Evolutionary conservation across 139 green algal genomes (phyloP), one percentile per base, ranked within the genome.

Genomic region (Chlorella sp.): DNA sequence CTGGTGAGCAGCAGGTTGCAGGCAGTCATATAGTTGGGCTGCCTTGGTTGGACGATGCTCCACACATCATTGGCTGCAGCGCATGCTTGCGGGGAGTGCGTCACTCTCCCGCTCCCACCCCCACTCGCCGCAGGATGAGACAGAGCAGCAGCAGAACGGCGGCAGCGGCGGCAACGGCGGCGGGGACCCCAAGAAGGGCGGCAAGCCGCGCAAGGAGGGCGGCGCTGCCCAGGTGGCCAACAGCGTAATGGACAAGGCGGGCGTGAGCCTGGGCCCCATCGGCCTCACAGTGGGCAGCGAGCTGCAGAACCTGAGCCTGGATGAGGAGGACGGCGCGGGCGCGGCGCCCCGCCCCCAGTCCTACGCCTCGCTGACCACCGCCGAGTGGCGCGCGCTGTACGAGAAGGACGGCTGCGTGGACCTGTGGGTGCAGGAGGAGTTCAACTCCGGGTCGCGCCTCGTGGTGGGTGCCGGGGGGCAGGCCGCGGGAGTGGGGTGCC

Each of bases 361-460:
- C 76, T 96, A 96, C 46, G 43, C 86, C 86, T 91, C 81, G 72
- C 90, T 98, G 88, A 94, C 88, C 0, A 98, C 94, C 22, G 92
- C 88, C 1, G 93, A 98, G 84, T 98, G 95, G 96, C 89, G 93
- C 30, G 17, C 62, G 74, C 87, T 84, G 54, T 98, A 96, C 80
- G 96, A 98, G 78, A 86, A 86, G 60, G 93, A 96, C 44, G 96
- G 95, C 19, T 89, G 74, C 14, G 95, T 98, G 8, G 94, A 98
- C 90, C 85, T 99, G 48, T 99, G 92, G 90, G 78, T 98, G 26
- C 91, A 98, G 85, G 96, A 99, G n/a, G 94, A 99, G 83, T 99
- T 98, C 90, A 99, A 98, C 79, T 89, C 95, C 41, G 96, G 93
- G 0, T 97, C 94, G 14, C 89, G 95, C 32, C 85, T 98, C 0